phyloP scores from a whole-genome alignment of 345 rosid species.

The Dimocarpus longan region DNA sequence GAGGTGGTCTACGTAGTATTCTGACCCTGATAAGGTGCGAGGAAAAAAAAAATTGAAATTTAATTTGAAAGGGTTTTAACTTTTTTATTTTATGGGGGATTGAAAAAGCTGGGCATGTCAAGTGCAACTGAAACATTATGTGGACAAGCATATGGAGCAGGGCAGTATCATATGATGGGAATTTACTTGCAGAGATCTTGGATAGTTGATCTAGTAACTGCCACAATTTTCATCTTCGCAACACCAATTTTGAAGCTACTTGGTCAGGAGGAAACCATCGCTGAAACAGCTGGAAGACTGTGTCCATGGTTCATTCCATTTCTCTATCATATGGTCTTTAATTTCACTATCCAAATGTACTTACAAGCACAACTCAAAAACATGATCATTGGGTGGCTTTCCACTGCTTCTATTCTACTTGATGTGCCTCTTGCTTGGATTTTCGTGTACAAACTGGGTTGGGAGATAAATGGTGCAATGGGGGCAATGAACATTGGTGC shows the following conservation, averaged over 20 bases:
- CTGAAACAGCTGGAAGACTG: conserved; percentile 14
- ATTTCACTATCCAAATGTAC: conserved; percentile 17
- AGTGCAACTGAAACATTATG: conserved; percentile 46
- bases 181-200: conserved; percentile 45
- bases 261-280: conserved; percentile 26
- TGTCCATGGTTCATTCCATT: conserved; percentile 37
- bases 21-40: no score
- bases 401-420: conserved; percentile 6
- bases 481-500: conserved; percentile 28
- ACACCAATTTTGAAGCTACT: conserved; percentile 24
- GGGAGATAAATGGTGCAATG: conserved; percentile 39
- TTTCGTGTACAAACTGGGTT: conserved; percentile 22
- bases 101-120: conserved; percentile 39
- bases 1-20: no score
- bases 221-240: conserved; percentile 32
- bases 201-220: conserved; percentile 32
- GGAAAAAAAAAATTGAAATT: no score
- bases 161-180: conserved; percentile 43
- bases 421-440: conserved; percentile 30
- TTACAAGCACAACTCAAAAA: conserved; percentile 31
- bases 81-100: no score
- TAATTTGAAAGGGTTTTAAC: no score
- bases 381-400: neutral
- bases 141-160: conserved; percentile 47
- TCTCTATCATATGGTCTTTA: conserved; percentile 27